Evolutionary conservation across 805 yeast species (phyloP), one percentile per base, ranked within the genome.

Genomic region (Ogataea philodendri): DNA sequence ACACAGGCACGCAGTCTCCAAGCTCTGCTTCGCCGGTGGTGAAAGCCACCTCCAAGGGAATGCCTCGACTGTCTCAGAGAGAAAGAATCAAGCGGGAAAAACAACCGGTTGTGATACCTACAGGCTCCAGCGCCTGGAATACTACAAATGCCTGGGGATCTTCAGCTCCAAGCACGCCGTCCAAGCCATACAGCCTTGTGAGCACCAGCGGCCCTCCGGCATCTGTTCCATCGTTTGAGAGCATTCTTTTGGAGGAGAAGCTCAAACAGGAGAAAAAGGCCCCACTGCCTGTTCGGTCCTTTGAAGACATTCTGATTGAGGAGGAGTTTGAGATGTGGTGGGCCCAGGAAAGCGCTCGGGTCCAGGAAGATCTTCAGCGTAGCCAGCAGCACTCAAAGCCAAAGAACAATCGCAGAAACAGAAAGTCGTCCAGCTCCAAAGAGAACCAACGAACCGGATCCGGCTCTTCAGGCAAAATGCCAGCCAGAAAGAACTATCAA

Each of bases 241-340:
- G 49, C 17, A 49, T 54, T 3, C 35, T 51, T 13, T 26, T 49
- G 17, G 56, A 55, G 35, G 55, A 56, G 32, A 41, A 37, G 16
- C 31, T 49, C 42, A 31, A 41, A 5, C 39, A 63, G 44, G 49
- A 48, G 19, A 52, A 51, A 38, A 61, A 63, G 35, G 39, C 35
- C 20, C 22, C 26, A 7, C 39, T 26, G 22, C 30, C 30, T 3
- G 30, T 37, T 9, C 67, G 67, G 36, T 67, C 84, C 1, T 57
- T 84, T 26, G 78, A 74, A 29, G 95, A 88, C 39, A 72, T 83
- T 29, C 81, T 80, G 52, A 81, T 80, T 46, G 96, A 88, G 45
- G 85, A 84, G 51, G 87, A 81, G 52, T 88, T 88, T 64, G 88
- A 81, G 18, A 71, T 65, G 41, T 88, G 96, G 96, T 88, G 95